Conservation (phyloP, 768 basidiomycete species). For the Phaffia australis region DNA sequence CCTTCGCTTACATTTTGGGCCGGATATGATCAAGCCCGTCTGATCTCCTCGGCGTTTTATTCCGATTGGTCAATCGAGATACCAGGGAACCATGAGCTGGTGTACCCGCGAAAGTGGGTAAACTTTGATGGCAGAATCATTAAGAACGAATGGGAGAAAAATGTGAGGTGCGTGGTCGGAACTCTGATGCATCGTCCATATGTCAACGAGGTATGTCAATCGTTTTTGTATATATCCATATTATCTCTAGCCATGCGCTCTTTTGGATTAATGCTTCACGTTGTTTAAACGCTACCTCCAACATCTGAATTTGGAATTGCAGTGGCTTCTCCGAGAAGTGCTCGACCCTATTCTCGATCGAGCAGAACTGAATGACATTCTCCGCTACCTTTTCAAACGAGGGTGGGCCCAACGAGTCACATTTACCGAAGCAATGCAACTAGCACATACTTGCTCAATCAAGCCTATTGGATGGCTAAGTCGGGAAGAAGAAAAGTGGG, state of each 20-base stretch:
- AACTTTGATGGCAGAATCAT: slow-evolving; percentile 10
- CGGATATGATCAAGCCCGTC: slow-evolving; percentile 21
- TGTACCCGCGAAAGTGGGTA: slow-evolving; percentile 18
- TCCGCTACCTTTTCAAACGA: slow-evolving; percentile 2
- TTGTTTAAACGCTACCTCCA: too few relatives aligned
- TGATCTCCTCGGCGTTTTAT: slow-evolving; percentile 4
- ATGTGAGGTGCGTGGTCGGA: slow-evolving; percentile 12
- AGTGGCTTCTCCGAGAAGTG: slow-evolving; percentile 4
- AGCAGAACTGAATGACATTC: slow-evolving; percentile 15
- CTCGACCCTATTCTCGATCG: slow-evolving; percentile 17
- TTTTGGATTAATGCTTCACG: too few relatives aligned
- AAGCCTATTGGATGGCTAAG: too few relatives aligned
- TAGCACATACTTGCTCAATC: too few relatives aligned
- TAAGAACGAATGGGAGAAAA: slow-evolving; percentile 1
- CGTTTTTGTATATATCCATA: background rate
- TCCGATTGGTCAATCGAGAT: slow-evolving; percentile 5
- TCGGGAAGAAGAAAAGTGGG: too few relatives aligned
- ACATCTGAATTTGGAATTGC: background rate
- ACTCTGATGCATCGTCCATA: slow-evolving; percentile 10
- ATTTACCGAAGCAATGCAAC: too few relatives aligned
- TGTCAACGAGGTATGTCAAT: slow-evolving; percentile 15
- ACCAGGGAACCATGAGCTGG: slow-evolving; percentile 4
- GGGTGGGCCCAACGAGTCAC: too few relatives aligned
- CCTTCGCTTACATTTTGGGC: slow-evolving; percentile 21
- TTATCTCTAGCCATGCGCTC: background rate